phyloP scores from a whole-genome alignment of 1,284 basidiomycete genomes.

The Ustilago crameri region DNA sequence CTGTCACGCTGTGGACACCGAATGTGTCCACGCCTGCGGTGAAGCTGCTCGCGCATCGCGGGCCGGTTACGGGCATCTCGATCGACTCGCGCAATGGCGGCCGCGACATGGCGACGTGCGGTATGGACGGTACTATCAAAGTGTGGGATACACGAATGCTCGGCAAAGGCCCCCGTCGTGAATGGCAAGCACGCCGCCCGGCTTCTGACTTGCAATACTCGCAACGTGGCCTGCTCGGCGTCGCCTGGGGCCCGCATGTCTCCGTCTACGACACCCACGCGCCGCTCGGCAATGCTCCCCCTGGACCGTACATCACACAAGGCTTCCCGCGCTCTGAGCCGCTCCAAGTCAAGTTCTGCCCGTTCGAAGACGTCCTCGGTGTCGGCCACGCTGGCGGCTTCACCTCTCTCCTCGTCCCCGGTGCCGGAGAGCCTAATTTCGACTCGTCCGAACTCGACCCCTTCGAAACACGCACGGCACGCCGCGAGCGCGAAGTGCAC shows the following conservation, averaged over 20 bases:
- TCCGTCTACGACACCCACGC: slow-evolving; percentile 73
- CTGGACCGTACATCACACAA: slow-evolving; percentile 69
- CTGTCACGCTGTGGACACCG: slow-evolving; percentile 94
- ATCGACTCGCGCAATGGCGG: slow-evolving; percentile 81
- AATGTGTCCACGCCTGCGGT: slow-evolving; percentile 91
- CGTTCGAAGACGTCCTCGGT: slow-evolving; percentile 91
- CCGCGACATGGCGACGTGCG: slow-evolving; percentile 88
- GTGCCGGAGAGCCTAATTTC: slow-evolving; percentile 92
- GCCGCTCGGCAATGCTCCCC: slow-evolving; percentile 69
- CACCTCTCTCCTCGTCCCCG: slow-evolving; percentile 87
- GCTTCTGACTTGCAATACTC: slow-evolving; percentile 70
- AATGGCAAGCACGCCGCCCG: slow-evolving; percentile 77
- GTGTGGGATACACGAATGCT: slow-evolving; percentile 96
- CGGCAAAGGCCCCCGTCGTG: slow-evolving; percentile 80
- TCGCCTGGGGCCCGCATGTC: slow-evolving; percentile 79
- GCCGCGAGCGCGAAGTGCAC: slow-evolving; percentile 91
- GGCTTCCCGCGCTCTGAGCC: slow-evolving; percentile 72
- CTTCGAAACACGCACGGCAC: slow-evolving; percentile 83
- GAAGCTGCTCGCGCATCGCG: slow-evolving; percentile 88
- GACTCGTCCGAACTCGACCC: slow-evolving; percentile 94
- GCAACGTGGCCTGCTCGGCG: slow-evolving; percentile 83
- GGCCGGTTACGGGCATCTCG: slow-evolving; percentile 83
- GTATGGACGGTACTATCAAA: slow-evolving; percentile 88
- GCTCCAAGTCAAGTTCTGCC: slow-evolving; percentile 77
- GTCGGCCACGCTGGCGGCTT: slow-evolving; percentile 79